Conservation (phyloP, 1,284 basidiomycete genomes). For the Macrocystidia cucumis region DNA sequence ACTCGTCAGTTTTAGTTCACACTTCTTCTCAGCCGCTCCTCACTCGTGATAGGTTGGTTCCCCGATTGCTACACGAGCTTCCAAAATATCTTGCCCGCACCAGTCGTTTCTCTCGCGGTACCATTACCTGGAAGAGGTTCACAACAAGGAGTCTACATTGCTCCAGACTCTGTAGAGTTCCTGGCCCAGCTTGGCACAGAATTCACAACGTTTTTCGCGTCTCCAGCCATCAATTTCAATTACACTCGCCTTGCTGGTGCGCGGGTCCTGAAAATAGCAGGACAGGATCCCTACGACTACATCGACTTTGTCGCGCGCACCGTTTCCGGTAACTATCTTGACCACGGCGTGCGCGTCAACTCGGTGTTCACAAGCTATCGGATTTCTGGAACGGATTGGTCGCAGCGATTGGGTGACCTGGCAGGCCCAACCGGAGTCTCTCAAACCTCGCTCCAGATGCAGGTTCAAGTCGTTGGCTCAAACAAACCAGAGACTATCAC, state of each 20-base stretch:
- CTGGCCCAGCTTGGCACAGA: constrained; percentile 34
- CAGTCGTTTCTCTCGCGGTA: constrained; percentile 46
- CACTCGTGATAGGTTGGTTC: constrained; percentile 37
- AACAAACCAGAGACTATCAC: constrained; percentile 39
- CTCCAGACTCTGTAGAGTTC: constrained; percentile 47
- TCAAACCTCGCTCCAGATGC: constrained; percentile 36
- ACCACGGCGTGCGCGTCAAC: constrained; percentile 57
- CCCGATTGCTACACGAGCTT: constrained; percentile 49
- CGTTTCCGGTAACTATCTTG: constrained; percentile 54
- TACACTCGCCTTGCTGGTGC: constrained; percentile 56
- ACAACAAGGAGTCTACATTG: constrained; percentile 47
- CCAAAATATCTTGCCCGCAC: constrained; percentile 54
- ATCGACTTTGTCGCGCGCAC: constrained; percentile 49
- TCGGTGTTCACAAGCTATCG: constrained; percentile 56
- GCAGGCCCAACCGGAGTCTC: constrained; percentile 46
- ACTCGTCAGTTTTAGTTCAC: constrained; percentile 33
- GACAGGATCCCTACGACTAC: constrained; percentile 45
- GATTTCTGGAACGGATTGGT: constrained; percentile 36
- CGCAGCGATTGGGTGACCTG: constrained; percentile 53
- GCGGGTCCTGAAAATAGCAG: constrained; percentile 46
- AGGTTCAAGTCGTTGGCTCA: constrained; percentile 37
- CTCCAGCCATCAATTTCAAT: constrained; percentile 45
- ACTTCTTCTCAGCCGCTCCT: neutral
- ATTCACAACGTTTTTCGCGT: constrained; percentile 42
- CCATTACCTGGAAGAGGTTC: too few relatives aligned